phyloP scores from a whole-genome alignment of 1,284 basidiomycete species.

The Farysia itapuensis region DNA sequence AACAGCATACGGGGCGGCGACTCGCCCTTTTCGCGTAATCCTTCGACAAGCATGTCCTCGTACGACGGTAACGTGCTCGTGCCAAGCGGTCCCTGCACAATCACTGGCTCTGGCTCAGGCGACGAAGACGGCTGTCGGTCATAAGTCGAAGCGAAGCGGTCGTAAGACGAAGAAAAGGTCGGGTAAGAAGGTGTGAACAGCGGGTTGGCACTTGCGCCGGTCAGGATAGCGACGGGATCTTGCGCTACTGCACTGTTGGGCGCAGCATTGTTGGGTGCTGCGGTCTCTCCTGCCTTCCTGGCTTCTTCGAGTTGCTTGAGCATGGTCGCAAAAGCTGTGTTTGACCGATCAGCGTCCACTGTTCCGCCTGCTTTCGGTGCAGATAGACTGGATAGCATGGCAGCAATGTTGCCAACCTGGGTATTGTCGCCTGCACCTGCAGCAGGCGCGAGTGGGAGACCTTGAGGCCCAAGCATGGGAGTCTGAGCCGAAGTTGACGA shows the following conservation, averaged over 20 bases:
- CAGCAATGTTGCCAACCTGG: slow-evolving; percentile 29
- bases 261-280: slow-evolving; percentile 1
- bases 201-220: slow-evolving; percentile 33
- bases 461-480: slow-evolving; percentile 33
- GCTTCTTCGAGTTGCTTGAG: slow-evolving; percentile 32
- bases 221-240: slow-evolving; percentile 33
- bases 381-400: slow-evolving; percentile 21
- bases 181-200: slow-evolving; percentile 15
- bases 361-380: slow-evolving; percentile 1
- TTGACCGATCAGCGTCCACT: slow-evolving; percentile 1
- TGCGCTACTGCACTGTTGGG: neutral
- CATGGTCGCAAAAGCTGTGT: slow-evolving; percentile 13
- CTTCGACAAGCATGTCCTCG: slow-evolving; percentile 55
- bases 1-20: slow-evolving; percentile 48
- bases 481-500: slow-evolving; percentile 19
- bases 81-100: slow-evolving; percentile 34
- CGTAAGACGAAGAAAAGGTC: neutral
- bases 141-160: neutral
- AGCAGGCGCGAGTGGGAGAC: slow-evolving; percentile 28
- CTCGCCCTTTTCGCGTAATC: slow-evolving; percentile 40
- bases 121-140: slow-evolving; percentile 14
- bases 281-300: slow-evolving; percentile 7
- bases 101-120: slow-evolving; percentile 24
- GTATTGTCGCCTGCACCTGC: slow-evolving; percentile 2
- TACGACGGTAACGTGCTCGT: slow-evolving; percentile 51